These are phyloP conservation scores for Grosmannia penicillata DNA, from an alignment of 2,329 filamentous ascomycete species.

Conservation along the genomic window DNA sequence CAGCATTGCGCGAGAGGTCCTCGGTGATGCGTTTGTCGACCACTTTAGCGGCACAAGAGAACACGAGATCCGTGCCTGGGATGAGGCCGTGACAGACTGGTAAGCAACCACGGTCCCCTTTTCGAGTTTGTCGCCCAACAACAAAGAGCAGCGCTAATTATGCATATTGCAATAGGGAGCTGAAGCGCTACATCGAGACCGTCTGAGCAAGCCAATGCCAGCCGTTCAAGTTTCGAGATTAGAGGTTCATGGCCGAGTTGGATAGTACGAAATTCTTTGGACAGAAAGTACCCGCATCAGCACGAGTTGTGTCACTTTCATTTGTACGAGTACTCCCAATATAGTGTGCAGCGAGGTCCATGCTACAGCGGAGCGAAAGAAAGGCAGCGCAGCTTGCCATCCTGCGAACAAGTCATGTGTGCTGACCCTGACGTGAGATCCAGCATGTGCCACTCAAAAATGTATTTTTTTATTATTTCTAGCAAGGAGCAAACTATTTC, in stretches of 20 bases:
- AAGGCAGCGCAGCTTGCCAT: too few relatives aligned
- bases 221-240: too few relatives aligned
- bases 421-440: too few relatives aligned
- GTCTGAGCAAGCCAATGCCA: constrained; percentile 20
- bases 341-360: too few relatives aligned
- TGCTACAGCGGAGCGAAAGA: too few relatives aligned
- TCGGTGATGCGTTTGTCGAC: constrained; percentile 91
- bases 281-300: neutral
- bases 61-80: constrained; percentile 82
- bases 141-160: too few relatives aligned
- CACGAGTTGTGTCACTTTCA: too few relatives aligned
- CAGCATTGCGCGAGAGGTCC: constrained; percentile 83
- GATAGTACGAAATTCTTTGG: neutral
- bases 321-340: too few relatives aligned
- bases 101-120: constrained; percentile 33
- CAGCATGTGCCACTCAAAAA: too few relatives aligned
- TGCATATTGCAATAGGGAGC: constrained; percentile 52
- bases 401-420: too few relatives aligned
- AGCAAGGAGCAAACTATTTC: too few relatives aligned
- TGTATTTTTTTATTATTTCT: too few relatives aligned
- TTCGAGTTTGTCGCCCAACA: neutral
- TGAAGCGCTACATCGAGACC: constrained; percentile 67
- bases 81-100: constrained; percentile 96
- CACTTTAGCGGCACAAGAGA: constrained; percentile 86
- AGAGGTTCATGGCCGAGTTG: neutral